Conservation (phyloP, 2,329 filamentous ascomycete species). For the Thielaviopsis musarum region DNA sequence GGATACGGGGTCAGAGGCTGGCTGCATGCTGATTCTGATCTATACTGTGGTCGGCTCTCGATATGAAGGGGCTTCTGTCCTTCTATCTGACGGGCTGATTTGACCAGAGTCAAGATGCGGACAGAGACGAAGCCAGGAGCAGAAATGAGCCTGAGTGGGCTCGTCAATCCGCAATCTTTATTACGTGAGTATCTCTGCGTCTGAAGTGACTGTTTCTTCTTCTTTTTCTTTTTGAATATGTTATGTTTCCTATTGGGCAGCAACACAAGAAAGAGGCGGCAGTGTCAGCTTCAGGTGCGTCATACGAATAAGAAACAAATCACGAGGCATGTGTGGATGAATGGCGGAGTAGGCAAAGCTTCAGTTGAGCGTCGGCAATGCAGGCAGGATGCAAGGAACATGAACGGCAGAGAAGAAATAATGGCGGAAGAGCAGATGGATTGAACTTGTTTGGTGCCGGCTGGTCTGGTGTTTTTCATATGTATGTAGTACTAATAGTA, state of each 20-base stretch:
- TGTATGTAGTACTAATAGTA: not conserved
- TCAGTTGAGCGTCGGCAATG: not conserved
- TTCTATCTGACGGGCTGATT: not conserved
- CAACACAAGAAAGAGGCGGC: not conserved
- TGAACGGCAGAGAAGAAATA: not conserved
- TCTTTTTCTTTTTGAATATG: not conserved
- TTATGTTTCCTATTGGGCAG: not conserved
- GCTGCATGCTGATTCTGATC: slow-evolving; percentile 6
- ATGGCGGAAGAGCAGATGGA: not conserved
- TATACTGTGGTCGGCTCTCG: not conserved
- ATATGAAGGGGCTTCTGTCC: not conserved
- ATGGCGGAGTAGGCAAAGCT: not conserved
- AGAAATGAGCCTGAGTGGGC: too few relatives aligned
- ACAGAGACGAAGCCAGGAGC: not conserved
- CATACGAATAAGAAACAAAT: not conserved
- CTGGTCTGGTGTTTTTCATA: not conserved
- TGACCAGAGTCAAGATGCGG: not conserved
- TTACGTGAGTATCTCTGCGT: not conserved
- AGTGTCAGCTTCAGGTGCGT: not conserved
- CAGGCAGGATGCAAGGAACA: not conserved
- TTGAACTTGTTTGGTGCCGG: not conserved
- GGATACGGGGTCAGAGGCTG: slow-evolving; percentile 52
- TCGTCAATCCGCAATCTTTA: not conserved
- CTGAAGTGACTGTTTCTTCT: not conserved
- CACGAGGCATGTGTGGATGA: not conserved